Base-by-base conservation (phyloP, 371 early-diverging fungal genomes). In the Saksenaea oblongispora region DNA sequence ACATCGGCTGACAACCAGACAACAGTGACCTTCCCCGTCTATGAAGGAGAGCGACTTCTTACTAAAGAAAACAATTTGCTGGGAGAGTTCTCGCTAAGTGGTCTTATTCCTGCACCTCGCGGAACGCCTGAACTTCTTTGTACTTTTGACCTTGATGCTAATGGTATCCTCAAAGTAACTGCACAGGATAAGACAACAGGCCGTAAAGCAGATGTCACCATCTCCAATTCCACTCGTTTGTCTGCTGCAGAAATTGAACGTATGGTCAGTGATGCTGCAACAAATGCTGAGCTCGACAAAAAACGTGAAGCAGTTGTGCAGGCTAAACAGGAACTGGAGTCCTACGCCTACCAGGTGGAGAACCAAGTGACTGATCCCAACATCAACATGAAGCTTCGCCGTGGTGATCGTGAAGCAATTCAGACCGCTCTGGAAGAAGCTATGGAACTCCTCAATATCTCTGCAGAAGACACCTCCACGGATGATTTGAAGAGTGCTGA, bases 121-220 rank as follows among this genome's bases (percentile, higher is more conserved):
- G 95, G 95, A 63, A 87, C 86, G 53, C 95, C 98, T 59, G 92
- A 93, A 76, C 90, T 98, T 60, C 92, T 93, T 73, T 93, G 94
- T 69, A 89, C 94, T 62, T 96, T 97, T 79, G 95, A 96, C 72
- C 78, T 95, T 55, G 95, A 97, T 79, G 93, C 94, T 72, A 93
- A 98, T 84, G 95, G 95, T 83, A 95, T 95, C 78, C 84, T 93
- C 64, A 95, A 93, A 80, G 96, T 98, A 67, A 87, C 92, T 66
- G 97, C 97, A 69, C 84, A 87, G 64, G 97, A 97, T 85, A 92
- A 91, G 84, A 89, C 90, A 58, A 96, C 97, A 58, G 94, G 95
- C 64, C 68, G 69, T 37, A 59, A 63, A 18, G 86, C 87, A 68
- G 88, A 88, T 75, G 91, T 92, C 80, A 95, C 94, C 81, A 94